Base-by-base conservation (phyloP, 1,139 yeast species). In the Magnusiomyces sp. region DNA sequence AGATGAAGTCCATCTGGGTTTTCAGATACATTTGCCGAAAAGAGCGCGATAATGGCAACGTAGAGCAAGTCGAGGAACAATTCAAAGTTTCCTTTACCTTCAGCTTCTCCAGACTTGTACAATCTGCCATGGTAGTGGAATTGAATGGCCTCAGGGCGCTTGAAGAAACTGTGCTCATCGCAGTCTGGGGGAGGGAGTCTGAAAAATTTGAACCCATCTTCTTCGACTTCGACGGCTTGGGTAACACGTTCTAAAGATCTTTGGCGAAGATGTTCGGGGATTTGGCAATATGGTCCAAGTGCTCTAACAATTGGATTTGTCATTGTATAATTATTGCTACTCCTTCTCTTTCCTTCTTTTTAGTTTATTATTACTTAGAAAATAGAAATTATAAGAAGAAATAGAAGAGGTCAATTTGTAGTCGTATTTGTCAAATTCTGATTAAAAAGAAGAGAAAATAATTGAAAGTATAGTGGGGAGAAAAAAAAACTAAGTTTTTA, bases 21-120 rank as follows among this genome's bases (percentile, higher is more conserved):
- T 51, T 74, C 77, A 13, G 77, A 71, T 0, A 83, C 83, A 43
- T 65, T 66, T 1, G 77, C 72, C 0, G 86, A 85, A 50, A 80
- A 66, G 53, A 78, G 78, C 34, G 84, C 79, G 34, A 79, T 77
- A 48, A 81, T 76, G 2, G 84, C 86, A 55, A 80, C 86, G 57
- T 80, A 80, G 58, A 80, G 66, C 64, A 81, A 71, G 62, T 81
- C 86, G 47, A 80, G 64, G 56, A 81, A 81, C 62, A 81, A 71
- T 58, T 81, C 86, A 14, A 77, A 71, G 48, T 73, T 73, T 1
- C 75, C 71, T 5, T 80, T 71, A 0, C 71, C 63, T 40, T 86
- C 63, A 59, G 80, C 85, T 10, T 76, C 76, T 53, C 69, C 73
- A 2, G 84, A 80, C 19, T 85, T 66, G 62, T 71, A 79, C 36